A percentile compares a stretch with the other conserved stretches of the same genome.
Evolutionary conservation across 257 asterid genomes (phyloP).

Genomic region (Nemophila menziesii): DNA sequence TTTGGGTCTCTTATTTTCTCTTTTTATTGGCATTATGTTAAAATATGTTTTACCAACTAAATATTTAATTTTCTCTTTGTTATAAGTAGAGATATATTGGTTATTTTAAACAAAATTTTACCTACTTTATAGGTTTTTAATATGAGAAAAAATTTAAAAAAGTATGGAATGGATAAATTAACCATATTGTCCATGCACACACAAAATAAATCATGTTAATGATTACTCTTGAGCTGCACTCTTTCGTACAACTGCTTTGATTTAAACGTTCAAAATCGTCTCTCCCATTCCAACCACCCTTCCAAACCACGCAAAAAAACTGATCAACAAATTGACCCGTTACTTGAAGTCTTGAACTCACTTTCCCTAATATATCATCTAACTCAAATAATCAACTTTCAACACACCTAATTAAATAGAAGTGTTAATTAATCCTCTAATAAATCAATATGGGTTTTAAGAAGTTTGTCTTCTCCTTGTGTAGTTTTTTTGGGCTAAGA

Average conservation of each 20-base stretch:
- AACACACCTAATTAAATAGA: not conserved
- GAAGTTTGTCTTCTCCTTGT: conserved; percentile 15
- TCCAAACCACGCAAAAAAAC: conserved; percentile 24
- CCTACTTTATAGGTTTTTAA: too few species aligned
- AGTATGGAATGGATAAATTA: too few species aligned
- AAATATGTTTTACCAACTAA: too few species aligned
- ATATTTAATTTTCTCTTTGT: too few species aligned
- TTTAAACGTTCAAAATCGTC: conserved; percentile 21
- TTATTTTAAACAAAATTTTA: too few species aligned
- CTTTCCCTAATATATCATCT: conserved; percentile 2
- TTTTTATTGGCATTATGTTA: too few species aligned
- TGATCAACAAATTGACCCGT: conserved; percentile 10
- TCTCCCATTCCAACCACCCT: conserved; percentile 21
- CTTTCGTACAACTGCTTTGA: conserved; percentile 16
- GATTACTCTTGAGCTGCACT: not conserved
- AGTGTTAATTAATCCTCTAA: not conserved
- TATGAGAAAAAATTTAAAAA: too few species aligned
- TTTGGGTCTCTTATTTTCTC: too few species aligned
- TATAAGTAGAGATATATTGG: too few species aligned
- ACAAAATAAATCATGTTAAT: not conserved
- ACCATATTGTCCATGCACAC: too few species aligned
- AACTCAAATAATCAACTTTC: not conserved
- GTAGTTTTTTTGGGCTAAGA: conserved; percentile 14
- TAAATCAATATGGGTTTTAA: conserved; percentile 22
- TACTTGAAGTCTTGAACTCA: not conserved